Base-by-base conservation (phyloP, 2,329 filamentous ascomycete genomes). In the Laburnicola sp. region DNA sequence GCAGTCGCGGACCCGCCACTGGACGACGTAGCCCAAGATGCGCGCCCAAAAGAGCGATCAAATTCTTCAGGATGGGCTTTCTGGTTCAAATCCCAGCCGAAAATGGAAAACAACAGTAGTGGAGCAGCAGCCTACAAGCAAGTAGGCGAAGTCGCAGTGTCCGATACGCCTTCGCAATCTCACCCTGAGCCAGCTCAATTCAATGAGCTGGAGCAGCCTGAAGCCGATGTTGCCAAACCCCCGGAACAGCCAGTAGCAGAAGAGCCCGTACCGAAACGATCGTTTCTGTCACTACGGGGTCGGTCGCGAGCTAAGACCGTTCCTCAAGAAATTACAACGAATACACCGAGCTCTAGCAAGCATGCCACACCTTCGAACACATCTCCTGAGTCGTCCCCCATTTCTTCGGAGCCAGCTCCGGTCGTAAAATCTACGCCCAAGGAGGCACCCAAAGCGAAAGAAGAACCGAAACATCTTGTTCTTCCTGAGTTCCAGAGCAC, bases 61-160 rank as follows among this genome's bases (percentile, higher is more conserved):
- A 80, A 59, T 61, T 74, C 56, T 69, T 87, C 88, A 0, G 88
- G 86, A 0, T 93, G 89, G 89, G 88, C 86, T 0, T 92, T 93
- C 59, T 93, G 88, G 88, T 90, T 86, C 10, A 82, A 80, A 39
- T 84, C 86, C 3, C 72, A 72, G 50, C 58, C 74, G 65, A 31
- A 82, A 78, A 62, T 65, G 69, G 58, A 84, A 77, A 23, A 76
- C 80, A 62, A 44, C 77, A 82, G 55, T 76, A 82, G 30, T 76
- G 85, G 68, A 69, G 80, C 41, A 81, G 84, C 37, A 76, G 87
- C 72, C 71, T 80, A 58, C 76, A 84, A 81, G 50, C 76, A 81
- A 45, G 74, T 82, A 10, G 74, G 75, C 4, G 77, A 80, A 53
- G 65, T 80, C 3, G 78, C 78, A 16, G 78, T 80, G 5, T 76